phyloP scores from a whole-genome alignment of 257 asterid species.

The Nemophila menziesii region DNA sequence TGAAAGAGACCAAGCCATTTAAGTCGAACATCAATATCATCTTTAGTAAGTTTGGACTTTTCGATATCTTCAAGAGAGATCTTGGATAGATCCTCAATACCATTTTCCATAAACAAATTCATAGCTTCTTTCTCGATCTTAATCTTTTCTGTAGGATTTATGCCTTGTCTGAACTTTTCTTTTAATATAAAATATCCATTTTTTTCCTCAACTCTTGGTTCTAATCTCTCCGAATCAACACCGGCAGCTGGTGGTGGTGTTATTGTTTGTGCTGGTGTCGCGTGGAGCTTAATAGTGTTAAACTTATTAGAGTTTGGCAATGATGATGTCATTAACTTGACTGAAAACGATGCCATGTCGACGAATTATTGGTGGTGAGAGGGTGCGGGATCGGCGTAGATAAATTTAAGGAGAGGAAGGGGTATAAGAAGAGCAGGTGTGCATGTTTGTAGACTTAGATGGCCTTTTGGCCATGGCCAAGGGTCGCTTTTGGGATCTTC shows the following conservation, averaged over 20 bases:
- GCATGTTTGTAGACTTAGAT: conserved; percentile 5
- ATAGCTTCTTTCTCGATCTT: conserved; percentile 87
- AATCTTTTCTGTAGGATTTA: conserved; percentile 75
- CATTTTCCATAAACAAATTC: conserved; percentile 80
- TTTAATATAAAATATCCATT: conserved; percentile 69
- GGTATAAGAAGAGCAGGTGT: conserved; percentile 8
- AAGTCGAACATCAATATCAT: conserved; percentile 80
- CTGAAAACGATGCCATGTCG: conserved; percentile 58
- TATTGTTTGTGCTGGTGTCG: conserved; percentile 54
- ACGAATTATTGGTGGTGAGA: conserved; percentile 7
- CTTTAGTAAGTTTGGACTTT: conserved; percentile 53
- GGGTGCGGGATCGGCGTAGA: conserved; percentile 18
- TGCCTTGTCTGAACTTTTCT: conserved; percentile 70
- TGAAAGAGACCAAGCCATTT: conserved; percentile 98
- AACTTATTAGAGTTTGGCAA: conserved; percentile 18
- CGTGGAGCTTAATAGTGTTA: conserved; percentile 25
- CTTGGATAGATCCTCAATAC: conserved; percentile 51
- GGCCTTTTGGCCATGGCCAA: conserved; percentile 58
- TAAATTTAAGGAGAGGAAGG: no score
- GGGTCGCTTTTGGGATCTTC: conserved; percentile 28
- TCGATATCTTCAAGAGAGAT: conserved; percentile 68
- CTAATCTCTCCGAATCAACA: conserved; percentile 42
- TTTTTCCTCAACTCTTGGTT: conserved; percentile 65
- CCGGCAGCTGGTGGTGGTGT: conserved; percentile 22
- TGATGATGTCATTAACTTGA: conserved; percentile 42